Evolutionary conservation across 2,329 filamentous ascomycete species (phyloP), one percentile per base, ranked within the genome.

Genomic region (Magnaporthales sp.): DNA sequence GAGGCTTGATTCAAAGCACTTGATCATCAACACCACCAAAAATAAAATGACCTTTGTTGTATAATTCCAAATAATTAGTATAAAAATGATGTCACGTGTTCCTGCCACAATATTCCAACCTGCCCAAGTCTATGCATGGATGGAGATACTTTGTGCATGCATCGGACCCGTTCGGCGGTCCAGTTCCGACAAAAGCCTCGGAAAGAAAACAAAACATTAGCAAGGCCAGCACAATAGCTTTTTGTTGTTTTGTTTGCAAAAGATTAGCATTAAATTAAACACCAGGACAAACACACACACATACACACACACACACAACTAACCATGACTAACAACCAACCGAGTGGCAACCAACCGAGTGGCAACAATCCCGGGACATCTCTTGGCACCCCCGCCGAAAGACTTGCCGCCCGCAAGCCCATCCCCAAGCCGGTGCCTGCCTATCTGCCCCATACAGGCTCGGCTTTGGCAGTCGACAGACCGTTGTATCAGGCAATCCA

Each of bases 401-500:
- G 54, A 31, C 64, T 61, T 26, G 56, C 27, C 19, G 51, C 54
- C 9, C 64, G 64, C 27, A 38, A 66, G 54, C 65, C 65, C 9
- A 54, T 66, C 58, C 65, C 65, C 10, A 30, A 63, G 24, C 65
- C 65, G 1, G 54, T 63, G 19, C 65, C 65, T 22, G 65, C 56
- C 19, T 66, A 66, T 46, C 65, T 66, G 5, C 58, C 65, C 24
- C 30, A 62, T 7, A 24, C 65, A 6, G 65, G 65, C 29, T 66
- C 65, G 9, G 30, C 24, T 8, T 27, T 66, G 32, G 77, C 75
- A 0, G 80, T 84, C 10, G 77, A 84, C 70, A 76, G 75, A 65
- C 67, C 70, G 2, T 69, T 80, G 7, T 91, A 95, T 78, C 81
- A 87, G 4, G 81, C 85, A 1, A 85, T 94, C 24, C 85, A 87